A percentile compares a stretch with the other conserved stretches of the same genome.
These are phyloP conservation scores for Phytomonas sp. DNA, from an alignment of 208 protist genomes.

Conservation along the genomic window DNA sequence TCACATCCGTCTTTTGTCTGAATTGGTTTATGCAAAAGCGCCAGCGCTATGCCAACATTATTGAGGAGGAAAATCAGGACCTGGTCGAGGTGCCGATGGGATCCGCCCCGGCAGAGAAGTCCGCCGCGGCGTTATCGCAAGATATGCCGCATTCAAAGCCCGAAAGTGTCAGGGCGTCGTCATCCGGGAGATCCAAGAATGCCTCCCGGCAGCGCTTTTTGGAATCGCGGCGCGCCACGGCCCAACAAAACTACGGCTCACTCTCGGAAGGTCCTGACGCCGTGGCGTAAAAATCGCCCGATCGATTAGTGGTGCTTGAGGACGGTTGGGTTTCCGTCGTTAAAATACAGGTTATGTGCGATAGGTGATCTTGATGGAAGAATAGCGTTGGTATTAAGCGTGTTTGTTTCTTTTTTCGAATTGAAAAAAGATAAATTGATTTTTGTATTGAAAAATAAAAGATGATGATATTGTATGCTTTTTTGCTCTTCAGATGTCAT, in stretches of 20 bases:
- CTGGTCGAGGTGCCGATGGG: conserved; percentile 16
- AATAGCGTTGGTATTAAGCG: neutral
- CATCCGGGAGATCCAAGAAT: conserved; percentile 26
- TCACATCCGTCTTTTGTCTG: conserved; percentile 16
- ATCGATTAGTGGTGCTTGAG: neutral
- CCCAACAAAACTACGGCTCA: conserved; percentile 54
- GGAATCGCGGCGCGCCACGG: conserved; percentile 29
- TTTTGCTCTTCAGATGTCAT: neutral
- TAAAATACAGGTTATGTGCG: neutral
- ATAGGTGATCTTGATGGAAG: neutral
- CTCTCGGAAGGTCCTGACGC: conserved; percentile 19
- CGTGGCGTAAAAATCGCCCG: conserved; percentile 8
- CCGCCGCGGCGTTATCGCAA: conserved; percentile 15
- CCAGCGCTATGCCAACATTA: conserved; percentile 13
- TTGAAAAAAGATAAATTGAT: neutral
- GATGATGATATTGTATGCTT: neutral
- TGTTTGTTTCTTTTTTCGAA: neutral
- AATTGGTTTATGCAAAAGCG: conserved; percentile 38
- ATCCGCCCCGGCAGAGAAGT: neutral
- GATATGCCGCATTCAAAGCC: conserved; percentile 7
- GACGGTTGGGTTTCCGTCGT: neutral
- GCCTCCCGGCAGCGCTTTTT: conserved; percentile 63
- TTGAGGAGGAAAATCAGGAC: conserved; percentile 7
- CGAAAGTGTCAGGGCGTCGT: neutral
- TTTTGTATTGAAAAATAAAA: conserved; percentile 1